These are phyloP conservation scores for Termitomyces sp. DNA, from an alignment of 768 basidiomycete species.

Conservation along the genomic window DNA sequence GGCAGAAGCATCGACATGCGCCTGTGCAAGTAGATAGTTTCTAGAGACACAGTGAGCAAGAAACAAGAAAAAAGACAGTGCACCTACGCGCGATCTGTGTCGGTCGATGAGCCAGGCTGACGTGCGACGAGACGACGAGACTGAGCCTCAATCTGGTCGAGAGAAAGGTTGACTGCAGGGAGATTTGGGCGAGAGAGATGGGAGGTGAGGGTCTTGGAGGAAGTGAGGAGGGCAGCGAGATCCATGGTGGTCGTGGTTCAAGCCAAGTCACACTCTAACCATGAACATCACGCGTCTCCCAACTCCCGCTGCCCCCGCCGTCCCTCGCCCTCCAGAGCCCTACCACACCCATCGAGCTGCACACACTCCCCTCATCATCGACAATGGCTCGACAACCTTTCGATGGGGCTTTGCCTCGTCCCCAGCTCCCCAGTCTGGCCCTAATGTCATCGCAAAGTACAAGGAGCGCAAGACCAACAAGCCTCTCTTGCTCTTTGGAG, in stretches of 20 bases:
- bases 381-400: conserved; percentile 82
- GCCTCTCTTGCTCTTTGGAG: conserved; percentile 83
- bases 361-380: conserved; percentile 72
- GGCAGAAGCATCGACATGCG: conserved; percentile 90
- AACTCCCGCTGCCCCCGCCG: conserved; percentile 10
- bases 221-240: conserved; percentile 66
- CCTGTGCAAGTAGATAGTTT: conserved; percentile 90
- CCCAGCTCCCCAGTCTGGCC: conserved; percentile 49
- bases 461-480: conserved; percentile 85
- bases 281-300: conserved; percentile 17
- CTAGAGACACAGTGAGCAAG: conserved; percentile 31
- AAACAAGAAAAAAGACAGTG: not conserved
- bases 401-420: conserved; percentile 82
- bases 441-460: conserved; percentile 81
- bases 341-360: conserved; percentile 50
- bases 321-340: conserved; percentile 30
- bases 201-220: conserved; percentile 70
- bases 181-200: conserved; percentile 79
- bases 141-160: conserved; percentile 95
- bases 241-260: conserved; percentile 34
- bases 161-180: conserved; percentile 82
- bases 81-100: conserved; percentile 72
- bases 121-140: conserved; percentile 79
- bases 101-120: conserved; percentile 60
- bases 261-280: not conserved